Evolutionary conservation across 2,329 filamentous ascomycete genomes (phyloP).

Genomic region (Xylaria hypoxylon): DNA sequence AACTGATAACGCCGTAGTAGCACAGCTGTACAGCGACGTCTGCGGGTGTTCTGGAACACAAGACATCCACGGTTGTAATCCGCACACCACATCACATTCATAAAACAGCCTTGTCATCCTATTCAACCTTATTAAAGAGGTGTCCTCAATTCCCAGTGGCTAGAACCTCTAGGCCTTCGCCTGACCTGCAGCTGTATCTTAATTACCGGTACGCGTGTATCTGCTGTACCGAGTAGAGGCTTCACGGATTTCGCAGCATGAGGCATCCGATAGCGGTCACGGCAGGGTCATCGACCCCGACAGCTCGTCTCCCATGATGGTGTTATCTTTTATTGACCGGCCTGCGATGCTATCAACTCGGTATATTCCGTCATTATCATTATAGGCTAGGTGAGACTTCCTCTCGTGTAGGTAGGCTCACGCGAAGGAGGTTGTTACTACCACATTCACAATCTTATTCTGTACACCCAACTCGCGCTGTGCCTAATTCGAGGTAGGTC

Average conservation of each 20-base stretch:
- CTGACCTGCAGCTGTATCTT: constrained; percentile 26
- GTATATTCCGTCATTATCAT: constrained; percentile 16
- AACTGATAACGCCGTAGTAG: constrained; percentile 14
- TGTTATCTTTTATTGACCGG: not conserved
- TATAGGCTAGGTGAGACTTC: not conserved
- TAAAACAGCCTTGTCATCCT: constrained; percentile 23
- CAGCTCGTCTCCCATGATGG: not conserved
- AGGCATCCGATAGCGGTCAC: constrained; percentile 31
- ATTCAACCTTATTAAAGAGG: constrained; percentile 10
- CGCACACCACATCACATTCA: not conserved
- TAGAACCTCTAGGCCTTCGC: constrained; percentile 11
- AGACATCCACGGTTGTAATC: constrained; percentile 11
- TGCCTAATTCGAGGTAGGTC: not conserved
- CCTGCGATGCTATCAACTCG: not conserved
- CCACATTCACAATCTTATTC: not conserved
- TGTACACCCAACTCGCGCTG: not conserved
- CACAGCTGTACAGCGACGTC: constrained; percentile 4
- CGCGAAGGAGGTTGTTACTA: not conserved
- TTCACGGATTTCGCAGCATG: constrained; percentile 26
- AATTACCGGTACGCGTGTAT: constrained; percentile 27
- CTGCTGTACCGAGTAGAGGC: not conserved
- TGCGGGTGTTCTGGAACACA: constrained; percentile 27
- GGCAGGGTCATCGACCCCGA: not conserved
- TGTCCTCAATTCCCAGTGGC: constrained; percentile 7
- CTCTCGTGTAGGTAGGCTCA: constrained; percentile 9